These are phyloP conservation scores for Calonectria hongkongensis DNA, from an alignment of 2,329 filamentous ascomycete genomes.

Conservation along the genomic window DNA sequence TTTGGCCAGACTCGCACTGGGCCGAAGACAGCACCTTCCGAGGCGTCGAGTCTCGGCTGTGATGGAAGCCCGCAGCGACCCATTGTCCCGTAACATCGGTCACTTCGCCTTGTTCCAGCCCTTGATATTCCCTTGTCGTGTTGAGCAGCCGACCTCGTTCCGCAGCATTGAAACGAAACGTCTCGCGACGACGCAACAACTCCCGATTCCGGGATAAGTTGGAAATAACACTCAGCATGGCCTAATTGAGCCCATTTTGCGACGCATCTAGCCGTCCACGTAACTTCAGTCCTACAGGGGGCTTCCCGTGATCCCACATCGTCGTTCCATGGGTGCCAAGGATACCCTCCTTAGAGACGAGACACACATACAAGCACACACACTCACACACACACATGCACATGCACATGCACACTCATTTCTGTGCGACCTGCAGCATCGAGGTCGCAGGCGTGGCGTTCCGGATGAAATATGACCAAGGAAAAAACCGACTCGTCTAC, in stretches of 20 bases:
- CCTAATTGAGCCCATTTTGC: conserved; percentile 56
- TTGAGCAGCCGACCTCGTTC: conserved; percentile 39
- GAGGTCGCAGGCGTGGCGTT: conserved; percentile 37
- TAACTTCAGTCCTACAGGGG: conserved; percentile 47
- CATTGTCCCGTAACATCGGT: conserved; percentile 28
- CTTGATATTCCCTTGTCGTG: conserved; percentile 41
- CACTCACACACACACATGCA: conserved; percentile 3
- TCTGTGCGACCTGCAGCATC: conserved; percentile 37
- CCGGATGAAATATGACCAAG: conserved; percentile 20
- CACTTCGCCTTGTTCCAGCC: conserved; percentile 19
- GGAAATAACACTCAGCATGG: conserved; percentile 39
- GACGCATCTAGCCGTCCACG: conserved; percentile 53
- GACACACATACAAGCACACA: conserved; percentile 15
- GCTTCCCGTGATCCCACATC: conserved; percentile 50
- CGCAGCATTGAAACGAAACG: conserved; percentile 52
- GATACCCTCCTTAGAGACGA: conserved; percentile 21
- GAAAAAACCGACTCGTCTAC: conserved; percentile 42
- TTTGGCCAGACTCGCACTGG: conserved; percentile 95
- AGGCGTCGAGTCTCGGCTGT: conserved; percentile 87
- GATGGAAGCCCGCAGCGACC: conserved; percentile 53
- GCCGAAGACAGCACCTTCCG: conserved; percentile 81
- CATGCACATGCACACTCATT: conserved; percentile 26
- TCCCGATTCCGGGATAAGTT: conserved; percentile 34
- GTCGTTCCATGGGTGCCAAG: conserved; percentile 40
- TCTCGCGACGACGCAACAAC: conserved; percentile 39